Evolutionary conservation across 2,329 filamentous ascomycete genomes (phyloP), one percentile per base, ranked within the genome.

Genomic region (Emmonsiellopsis sp.): DNA sequence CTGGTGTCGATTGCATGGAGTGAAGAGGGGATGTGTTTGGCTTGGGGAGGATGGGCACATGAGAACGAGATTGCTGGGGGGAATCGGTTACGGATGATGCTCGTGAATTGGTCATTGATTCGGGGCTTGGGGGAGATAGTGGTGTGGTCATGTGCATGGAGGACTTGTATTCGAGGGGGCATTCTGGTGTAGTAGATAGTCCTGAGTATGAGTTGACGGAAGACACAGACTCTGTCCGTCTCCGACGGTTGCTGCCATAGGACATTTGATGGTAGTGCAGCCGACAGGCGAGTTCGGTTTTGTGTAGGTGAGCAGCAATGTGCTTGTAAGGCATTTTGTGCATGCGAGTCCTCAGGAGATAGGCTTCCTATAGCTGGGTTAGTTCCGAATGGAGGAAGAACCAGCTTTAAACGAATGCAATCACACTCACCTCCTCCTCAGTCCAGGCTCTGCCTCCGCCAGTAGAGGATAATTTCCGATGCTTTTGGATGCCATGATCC

Each of bases 291-390:
- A 93, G 77, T 73, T 93, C 88, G 0, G 88, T 93, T 77, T 93
- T 94, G 73, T 90, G 88, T 61, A 93, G 75, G 62, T 91, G 85
- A 55, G 85, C 82, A 55, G 88, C 88, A 66, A 93, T 93, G 68
- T 92, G 87, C 77, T 92, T 93, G 73, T 93, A 93, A 0, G 88
- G 88, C 83, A 92, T 89, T 73, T 92, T 92, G 64, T 91, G 86
- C 63, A 88, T 81, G 55, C 88, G 86, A 56, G 86, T 91, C 71
- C 90, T 86, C 56, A 93, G 79, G 52, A 93, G 83, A 68, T 92
- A 93, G 54, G 84, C 80, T 73, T 93, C 88, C 87, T 92, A 58
- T 36, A 6, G 13, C 10, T 7, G 32, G 6, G 42, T 51, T 44
- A 46, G 47, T 37, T 49, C 31, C 13, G 49, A 32, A 17, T 51